These are phyloP conservation scores for Phoma sp. DNA, from an alignment of 2,329 filamentous ascomycete species.

Conservation along the genomic window DNA sequence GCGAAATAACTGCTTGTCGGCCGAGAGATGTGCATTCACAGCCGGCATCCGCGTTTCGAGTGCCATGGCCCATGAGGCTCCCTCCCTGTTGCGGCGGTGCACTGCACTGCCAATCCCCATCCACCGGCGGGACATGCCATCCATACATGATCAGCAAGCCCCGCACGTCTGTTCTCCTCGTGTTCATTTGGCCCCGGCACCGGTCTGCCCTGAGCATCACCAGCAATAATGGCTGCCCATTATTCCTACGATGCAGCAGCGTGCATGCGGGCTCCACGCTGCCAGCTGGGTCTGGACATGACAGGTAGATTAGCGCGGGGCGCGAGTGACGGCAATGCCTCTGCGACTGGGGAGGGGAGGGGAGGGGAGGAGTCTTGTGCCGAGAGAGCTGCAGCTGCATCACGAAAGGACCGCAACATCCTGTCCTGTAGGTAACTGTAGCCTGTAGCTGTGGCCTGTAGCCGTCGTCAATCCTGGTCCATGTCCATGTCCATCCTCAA, in stretches of 20 bases:
- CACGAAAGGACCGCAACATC: constrained; percentile 5
- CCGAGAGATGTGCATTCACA: background rate
- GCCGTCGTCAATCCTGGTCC: no score
- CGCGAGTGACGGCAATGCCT: constrained; percentile 15
- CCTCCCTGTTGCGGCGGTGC: background rate
- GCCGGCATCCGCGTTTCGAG: background rate
- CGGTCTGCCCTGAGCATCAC: constrained; percentile 1
- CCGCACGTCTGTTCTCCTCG: constrained; percentile 5
- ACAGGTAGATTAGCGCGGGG: constrained; percentile 11
- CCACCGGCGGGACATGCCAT: constrained; percentile 8
- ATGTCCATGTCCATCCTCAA: no score
- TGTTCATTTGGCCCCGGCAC: background rate
- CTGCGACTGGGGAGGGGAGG: background rate
- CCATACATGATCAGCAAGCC: constrained; percentile 7
- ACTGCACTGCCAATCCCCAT: background rate
- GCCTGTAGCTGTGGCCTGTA: background rate
- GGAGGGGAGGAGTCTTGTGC: no score
- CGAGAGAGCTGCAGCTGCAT: constrained; percentile 24
- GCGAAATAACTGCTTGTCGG: background rate
- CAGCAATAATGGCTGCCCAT: background rate
- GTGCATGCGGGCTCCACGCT: constrained; percentile 4
- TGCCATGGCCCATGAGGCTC: no score
- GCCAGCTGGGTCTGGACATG: background rate
- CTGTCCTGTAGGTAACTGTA: constrained; percentile 14
- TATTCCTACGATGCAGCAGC: constrained; percentile 1